Evolutionary conservation across 495 filamentous ascomycete genomes (phyloP), one percentile per base, ranked within the genome.

Genomic region (Collariella sp.): DNA sequence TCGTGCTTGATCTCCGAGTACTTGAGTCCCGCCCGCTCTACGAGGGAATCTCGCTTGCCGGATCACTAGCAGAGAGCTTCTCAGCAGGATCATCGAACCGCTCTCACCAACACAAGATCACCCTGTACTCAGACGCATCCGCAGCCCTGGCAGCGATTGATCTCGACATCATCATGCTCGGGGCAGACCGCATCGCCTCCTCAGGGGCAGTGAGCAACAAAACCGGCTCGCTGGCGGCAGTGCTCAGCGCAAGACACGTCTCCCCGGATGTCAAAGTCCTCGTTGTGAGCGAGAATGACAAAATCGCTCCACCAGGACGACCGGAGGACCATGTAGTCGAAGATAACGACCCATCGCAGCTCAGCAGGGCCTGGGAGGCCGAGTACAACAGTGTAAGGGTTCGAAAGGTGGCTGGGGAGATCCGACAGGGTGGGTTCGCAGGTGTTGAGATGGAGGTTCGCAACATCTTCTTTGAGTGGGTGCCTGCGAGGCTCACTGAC

Each of bases 381-480:
- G 44, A 45, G 12, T 50, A 56, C 23, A 62, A 61, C 45, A 57
- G 60, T 7, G 55, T 46, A 15, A 13, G 61, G 20, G 58, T 62
- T 5, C 50, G 65, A 20, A 49, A 29, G 1, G 59, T 45, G n/a
- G 63, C 60, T 1, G 42, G 15, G 5, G 60, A 40, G 23, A 19
- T 42, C 7, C 16, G 18, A 29, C 3, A 16, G 24, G 1, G 2
- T 29, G 33, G 5, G 50, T 46, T 26, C 38, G 35, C 7, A 31
- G 36, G 26, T 38, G 10, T 44, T 33, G 42, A n/a, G 35, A 13
- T 79, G 0, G 36, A 64, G 12, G 70, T 84, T 11, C 75, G 70
- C 43, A 86, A 86, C 55, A 57, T 76, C 13, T 84, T 82, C 50
- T 86, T 87, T 52, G 84, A 88, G 66, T 86, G 83, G 83, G 71